These are phyloP conservation scores for Eimeria maxima DNA, from an alignment of 169 alveolate genomes.

Conservation along the genomic window DNA sequence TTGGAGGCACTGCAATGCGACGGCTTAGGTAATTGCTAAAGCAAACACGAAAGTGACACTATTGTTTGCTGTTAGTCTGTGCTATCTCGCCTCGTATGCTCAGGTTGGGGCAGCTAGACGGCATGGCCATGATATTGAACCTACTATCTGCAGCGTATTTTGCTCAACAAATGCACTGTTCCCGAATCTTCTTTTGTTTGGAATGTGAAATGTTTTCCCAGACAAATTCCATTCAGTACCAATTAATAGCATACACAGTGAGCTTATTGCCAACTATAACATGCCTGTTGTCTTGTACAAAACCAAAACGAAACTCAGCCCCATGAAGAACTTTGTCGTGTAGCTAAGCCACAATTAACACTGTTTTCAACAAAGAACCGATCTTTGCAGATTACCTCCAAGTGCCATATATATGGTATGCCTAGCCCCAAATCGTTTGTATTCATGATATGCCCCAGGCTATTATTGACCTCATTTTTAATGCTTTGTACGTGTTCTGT, in stretches of 20 bases:
- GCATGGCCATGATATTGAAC: not conserved
- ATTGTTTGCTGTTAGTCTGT: not conserved
- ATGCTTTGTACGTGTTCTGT: not conserved
- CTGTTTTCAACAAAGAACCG: not conserved
- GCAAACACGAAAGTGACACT: not conserved
- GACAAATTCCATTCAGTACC: no score
- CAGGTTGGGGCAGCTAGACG: not conserved
- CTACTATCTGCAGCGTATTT: not conserved
- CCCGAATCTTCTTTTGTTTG: not conserved
- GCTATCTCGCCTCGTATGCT: not conserved
- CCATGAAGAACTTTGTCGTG: not conserved
- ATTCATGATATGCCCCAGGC: not conserved
- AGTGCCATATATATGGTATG: not conserved
- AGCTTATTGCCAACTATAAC: not conserved
- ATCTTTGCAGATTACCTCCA: not conserved
- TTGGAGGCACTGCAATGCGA: no score
- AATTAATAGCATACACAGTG: not conserved
- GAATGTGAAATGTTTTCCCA: not conserved
- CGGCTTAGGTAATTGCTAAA: no score
- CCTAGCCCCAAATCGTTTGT: not conserved
- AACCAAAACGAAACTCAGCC: not conserved
- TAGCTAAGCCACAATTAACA: not conserved
- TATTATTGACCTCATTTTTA: not conserved
- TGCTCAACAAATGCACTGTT: not conserved
- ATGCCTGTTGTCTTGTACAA: not conserved